Percentiles rank a stretch among this genome's conserved stretches.
These are phyloP conservation scores for Talaromyces adpressus DNA, from an alignment of 495 filamentous ascomycete species.

Conservation along the genomic window DNA sequence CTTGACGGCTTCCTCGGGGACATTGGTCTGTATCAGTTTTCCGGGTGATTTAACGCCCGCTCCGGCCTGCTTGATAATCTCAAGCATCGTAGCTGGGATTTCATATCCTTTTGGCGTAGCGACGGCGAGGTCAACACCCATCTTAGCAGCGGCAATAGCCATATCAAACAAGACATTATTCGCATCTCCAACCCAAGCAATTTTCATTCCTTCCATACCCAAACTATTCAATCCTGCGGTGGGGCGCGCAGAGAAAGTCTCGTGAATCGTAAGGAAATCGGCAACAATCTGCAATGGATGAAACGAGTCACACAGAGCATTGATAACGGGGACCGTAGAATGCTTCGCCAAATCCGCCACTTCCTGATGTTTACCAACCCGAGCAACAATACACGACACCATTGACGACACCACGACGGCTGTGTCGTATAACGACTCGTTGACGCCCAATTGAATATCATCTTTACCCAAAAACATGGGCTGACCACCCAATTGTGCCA, in stretches of 20 bases:
- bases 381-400: conserved; percentile 83
- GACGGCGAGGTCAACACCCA: conserved; percentile 77
- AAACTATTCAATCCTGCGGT: conserved; percentile 39
- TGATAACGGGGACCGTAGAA: conserved; percentile 86
- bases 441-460: conserved; percentile 94
- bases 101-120: conserved; percentile 79
- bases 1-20: conserved; percentile 85
- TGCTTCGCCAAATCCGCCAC: conserved; percentile 70
- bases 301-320: conserved; percentile 80
- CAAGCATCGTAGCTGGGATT: conserved; percentile 63
- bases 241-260: conserved; percentile 52
- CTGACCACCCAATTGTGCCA: conserved; percentile 77
- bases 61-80: conserved; percentile 57
- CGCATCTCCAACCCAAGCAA: conserved; percentile 94
- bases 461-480: conserved; percentile 93
- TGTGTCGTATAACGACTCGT: conserved; percentile 88
- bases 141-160: conserved; percentile 75
- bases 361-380: conserved; percentile 77
- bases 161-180: conserved; percentile 97
- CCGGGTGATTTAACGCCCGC: conserved; percentile 51
- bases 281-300: conserved; percentile 91
- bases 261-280: conserved; percentile 86
- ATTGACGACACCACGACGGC: conserved; percentile 86
- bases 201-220: conserved; percentile 72
- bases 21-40: conserved; percentile 61